These are phyloP conservation scores for Desmodesmus armatus DNA, from an alignment of 139 green algal species.

Conservation along the genomic window DNA sequence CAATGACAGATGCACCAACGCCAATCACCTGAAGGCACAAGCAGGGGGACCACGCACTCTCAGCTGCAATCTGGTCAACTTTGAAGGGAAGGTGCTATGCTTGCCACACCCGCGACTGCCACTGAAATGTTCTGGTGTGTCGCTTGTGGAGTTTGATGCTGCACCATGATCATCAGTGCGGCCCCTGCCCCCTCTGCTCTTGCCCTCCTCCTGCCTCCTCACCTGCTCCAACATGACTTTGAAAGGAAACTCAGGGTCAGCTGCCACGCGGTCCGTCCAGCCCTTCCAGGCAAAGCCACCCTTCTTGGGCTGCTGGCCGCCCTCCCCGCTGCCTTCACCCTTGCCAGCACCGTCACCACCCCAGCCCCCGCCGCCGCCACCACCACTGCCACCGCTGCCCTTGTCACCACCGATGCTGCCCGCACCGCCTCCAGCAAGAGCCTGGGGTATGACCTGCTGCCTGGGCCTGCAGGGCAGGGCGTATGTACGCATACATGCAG, in stretches of 20 bases:
- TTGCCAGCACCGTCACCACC: slow-evolving; percentile 36
- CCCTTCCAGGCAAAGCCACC: slow-evolving; percentile 71
- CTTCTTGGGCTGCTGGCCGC: slow-evolving; percentile 42
- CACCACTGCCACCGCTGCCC: not conserved
- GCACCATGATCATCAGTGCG: too few species aligned
- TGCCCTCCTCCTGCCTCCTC: too few species aligned
- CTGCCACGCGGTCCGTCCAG: slow-evolving; percentile 89
- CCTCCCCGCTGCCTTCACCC: slow-evolving; percentile 16
- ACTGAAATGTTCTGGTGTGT: too few species aligned
- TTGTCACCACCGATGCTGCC: slow-evolving; percentile 36
- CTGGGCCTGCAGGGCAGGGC: not conserved
- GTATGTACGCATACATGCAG: too few species aligned
- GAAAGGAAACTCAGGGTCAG: slow-evolving; percentile 90
- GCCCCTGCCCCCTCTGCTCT: too few species aligned
- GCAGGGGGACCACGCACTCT: not conserved
- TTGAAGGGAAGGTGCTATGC: too few species aligned
- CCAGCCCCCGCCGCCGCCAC: slow-evolving; percentile 38
- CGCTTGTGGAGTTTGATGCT: too few species aligned
- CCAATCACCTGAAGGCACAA: slow-evolving; percentile 84
- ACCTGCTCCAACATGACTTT: slow-evolving; percentile 95
- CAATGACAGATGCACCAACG: slow-evolving; percentile 90
- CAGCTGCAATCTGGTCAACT: not conserved
- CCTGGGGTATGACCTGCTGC: not conserved
- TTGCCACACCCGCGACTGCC: too few species aligned
- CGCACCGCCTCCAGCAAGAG: slow-evolving; percentile 23